Evolutionary conservation across 2,329 filamentous ascomycete genomes (phyloP).

Genomic region (Xylariaceae sp.): DNA sequence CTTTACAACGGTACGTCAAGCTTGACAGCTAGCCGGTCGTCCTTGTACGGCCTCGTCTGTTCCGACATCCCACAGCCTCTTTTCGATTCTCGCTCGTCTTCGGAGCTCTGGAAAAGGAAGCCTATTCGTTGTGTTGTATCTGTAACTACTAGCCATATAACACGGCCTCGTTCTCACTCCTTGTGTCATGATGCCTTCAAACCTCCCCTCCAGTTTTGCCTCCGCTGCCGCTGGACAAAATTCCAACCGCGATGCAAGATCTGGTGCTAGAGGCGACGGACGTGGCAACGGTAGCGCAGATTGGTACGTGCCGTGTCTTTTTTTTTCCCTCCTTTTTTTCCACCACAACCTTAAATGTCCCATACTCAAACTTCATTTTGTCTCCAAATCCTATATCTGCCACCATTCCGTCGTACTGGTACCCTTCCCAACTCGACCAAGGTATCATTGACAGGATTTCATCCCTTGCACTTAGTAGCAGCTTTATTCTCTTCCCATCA

Average conservation of each 20-base stretch:
- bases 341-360: too few species aligned
- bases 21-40: too few species aligned
- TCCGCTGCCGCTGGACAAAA: slow-evolving; percentile 81
- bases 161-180: slow-evolving; percentile 10
- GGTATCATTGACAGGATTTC: too few species aligned
- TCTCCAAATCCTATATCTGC: too few species aligned
- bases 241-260: slow-evolving; percentile 63
- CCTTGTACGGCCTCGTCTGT: neutral
- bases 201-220: slow-evolving; percentile 82
- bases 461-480: too few species aligned
- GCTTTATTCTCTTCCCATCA: slow-evolving; percentile 9
- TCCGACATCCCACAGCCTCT: slow-evolving; percentile 11
- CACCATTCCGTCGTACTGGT: too few species aligned
- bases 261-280: slow-evolving; percentile 62
- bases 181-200: slow-evolving; percentile 64
- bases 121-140: neutral
- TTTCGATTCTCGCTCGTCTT: slow-evolving; percentile 16
- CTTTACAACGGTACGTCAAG: neutral
- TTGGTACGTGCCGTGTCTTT: slow-evolving; percentile 64
- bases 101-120: slow-evolving; percentile 13
- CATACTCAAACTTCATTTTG: too few species aligned
- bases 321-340: slow-evolving; percentile 7
- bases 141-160: slow-evolving; percentile 6
- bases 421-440: too few species aligned
- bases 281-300: slow-evolving; percentile 67